Base-by-base conservation (phyloP, 2,329 filamentous ascomycete genomes). In the Delphinella strobiligena region DNA sequence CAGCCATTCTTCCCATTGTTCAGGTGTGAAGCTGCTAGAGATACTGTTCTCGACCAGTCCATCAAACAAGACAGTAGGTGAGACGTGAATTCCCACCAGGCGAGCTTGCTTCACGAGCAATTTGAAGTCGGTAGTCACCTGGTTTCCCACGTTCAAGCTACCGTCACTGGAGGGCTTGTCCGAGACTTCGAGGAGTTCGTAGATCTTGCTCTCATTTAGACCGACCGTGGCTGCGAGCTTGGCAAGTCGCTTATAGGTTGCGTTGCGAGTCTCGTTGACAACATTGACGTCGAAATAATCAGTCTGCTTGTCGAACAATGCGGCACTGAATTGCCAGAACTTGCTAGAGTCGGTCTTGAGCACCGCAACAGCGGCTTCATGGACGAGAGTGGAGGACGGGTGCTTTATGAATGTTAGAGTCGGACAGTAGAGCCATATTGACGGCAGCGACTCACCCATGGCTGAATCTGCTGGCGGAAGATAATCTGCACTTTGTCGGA, bases 381-480 rank as follows among this genome's bases (percentile, higher is more conserved):
- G 84, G 41, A 75, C 69, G 19, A 69, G 60, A 0, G 64, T 69
- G 0, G 57, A 87, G 15, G 82, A 86, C 2, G 89, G 89, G 63
- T 96, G 88, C 22, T n/a, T n/a, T n/a, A n/a, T n/a, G n/a, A n/a
- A n/a, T n/a, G n/a, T n/a, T n/a, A n/a, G n/a, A n/a, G n/a, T n/a
- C n/a, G n/a, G n/a, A n/a, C n/a, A n/a, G n/a, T n/a, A n/a, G n/a
- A n/a, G n/a, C n/a, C n/a, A n/a, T n/a, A n/a, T n/a, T n/a, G n/a
- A n/a, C n/a, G n/a, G n/a, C n/a, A n/a, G n/a, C n/a, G n/a, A n/a
- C n/a, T n/a, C n/a, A n/a, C n/a, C 89, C 89, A 94, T 11, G 87
- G 86, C 66, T 94, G 87, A 53, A 95, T 76, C 59, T 94, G 87
- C 59, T 89, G 88, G 36, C 88, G 81, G 69, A 95, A 84, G 54